A percentile compares a stretch with the other conserved stretches of the same genome.
Conservation (phyloP, 2,329 filamentous ascomycete genomes). For the Hypoxylon sp. region DNA sequence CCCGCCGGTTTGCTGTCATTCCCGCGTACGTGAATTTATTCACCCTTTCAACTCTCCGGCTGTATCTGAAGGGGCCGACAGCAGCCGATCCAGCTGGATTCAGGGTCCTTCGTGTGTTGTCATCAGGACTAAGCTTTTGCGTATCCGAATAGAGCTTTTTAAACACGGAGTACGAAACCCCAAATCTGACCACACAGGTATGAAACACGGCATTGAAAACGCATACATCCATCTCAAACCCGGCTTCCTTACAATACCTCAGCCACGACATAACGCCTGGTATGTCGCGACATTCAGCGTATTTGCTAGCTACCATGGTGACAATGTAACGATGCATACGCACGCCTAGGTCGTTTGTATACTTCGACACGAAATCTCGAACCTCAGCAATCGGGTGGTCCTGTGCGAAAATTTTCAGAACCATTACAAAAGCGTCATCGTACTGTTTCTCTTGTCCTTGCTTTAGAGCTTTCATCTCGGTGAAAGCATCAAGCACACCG, state of each 20-base stretch:
- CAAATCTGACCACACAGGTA: conserved; percentile 58
- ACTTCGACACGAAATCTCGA: conserved; percentile 59
- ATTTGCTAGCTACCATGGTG: conserved; percentile 61
- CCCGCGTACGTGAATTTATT: conserved; percentile 47
- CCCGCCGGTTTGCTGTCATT: conserved; percentile 51
- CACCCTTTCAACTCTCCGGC: conserved; percentile 28
- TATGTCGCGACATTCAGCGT: conserved; percentile 58
- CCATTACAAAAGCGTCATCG: conserved; percentile 56
- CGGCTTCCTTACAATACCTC: conserved; percentile 55
- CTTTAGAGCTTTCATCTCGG: conserved; percentile 43
- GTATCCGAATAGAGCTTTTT: conserved; percentile 56
- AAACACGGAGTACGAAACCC: conserved; percentile 57
- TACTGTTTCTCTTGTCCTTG: conserved; percentile 43
- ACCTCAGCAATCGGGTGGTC: conserved; percentile 59
- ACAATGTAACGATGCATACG: conserved; percentile 57
- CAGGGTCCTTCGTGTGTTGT: conserved; percentile 60
- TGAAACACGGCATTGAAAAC: conserved; percentile 60
- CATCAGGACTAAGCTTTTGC: conserved; percentile 55
- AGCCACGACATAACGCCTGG: conserved; percentile 60
- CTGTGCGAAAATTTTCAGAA: conserved; percentile 59
- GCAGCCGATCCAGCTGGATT: conserved; percentile 50
- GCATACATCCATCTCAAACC: conserved; percentile 56
- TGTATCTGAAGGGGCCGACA: conserved; percentile 28
- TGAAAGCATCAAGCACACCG: conserved; percentile 56
- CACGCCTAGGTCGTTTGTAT: conserved; percentile 56